Evolutionary conservation across 768 basidiomycete species (phyloP).

Genomic region (Sistotremastrum suecicum): DNA sequence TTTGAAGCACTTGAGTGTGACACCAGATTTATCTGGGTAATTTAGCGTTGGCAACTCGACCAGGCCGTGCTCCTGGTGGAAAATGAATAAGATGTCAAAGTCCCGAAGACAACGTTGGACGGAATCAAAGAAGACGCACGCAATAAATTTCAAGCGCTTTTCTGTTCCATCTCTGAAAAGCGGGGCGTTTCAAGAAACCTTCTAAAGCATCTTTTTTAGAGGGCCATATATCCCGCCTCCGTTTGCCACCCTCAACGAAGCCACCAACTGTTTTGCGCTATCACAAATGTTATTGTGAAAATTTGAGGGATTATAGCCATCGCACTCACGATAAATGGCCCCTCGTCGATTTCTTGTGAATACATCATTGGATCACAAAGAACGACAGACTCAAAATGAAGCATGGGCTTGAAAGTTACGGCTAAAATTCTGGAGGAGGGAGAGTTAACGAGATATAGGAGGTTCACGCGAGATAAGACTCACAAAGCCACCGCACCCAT

Average conservation of each 20-base stretch:
- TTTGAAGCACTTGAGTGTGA: too few species aligned
- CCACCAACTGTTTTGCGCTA: slow-evolving; percentile 14
- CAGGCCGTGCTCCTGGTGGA: too few species aligned
- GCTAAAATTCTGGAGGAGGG: slow-evolving; percentile 31
- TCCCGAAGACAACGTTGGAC: slow-evolving; percentile 18
- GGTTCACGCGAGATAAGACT: slow-evolving; percentile 10
- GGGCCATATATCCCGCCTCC: slow-evolving; percentile 40
- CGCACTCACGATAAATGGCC: slow-evolving; percentile 43
- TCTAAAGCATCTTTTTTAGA: slow-evolving; percentile 31
- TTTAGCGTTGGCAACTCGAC: too few species aligned
- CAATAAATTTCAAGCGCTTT: slow-evolving; percentile 32
- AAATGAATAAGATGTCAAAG: too few species aligned
- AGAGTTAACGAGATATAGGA: background rate
- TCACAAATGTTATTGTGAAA: slow-evolving; percentile 20
- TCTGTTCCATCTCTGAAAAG: slow-evolving; percentile 40
- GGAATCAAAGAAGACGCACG: slow-evolving; percentile 9
- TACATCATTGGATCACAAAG: too few species aligned
- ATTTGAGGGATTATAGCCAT: slow-evolving; percentile 11
- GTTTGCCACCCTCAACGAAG: slow-evolving; percentile 27
- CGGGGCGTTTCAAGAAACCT: slow-evolving; percentile 20
- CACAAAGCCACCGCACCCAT: slow-evolving; percentile 54
- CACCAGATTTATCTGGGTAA: too few species aligned
- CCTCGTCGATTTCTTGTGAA: slow-evolving; percentile 22
- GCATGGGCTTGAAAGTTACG: slow-evolving; percentile 28
- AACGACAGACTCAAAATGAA: too few species aligned